These are phyloP conservation scores for Geranium incanum DNA, from an alignment of 441 rosid genomes.

Conservation along the genomic window DNA sequence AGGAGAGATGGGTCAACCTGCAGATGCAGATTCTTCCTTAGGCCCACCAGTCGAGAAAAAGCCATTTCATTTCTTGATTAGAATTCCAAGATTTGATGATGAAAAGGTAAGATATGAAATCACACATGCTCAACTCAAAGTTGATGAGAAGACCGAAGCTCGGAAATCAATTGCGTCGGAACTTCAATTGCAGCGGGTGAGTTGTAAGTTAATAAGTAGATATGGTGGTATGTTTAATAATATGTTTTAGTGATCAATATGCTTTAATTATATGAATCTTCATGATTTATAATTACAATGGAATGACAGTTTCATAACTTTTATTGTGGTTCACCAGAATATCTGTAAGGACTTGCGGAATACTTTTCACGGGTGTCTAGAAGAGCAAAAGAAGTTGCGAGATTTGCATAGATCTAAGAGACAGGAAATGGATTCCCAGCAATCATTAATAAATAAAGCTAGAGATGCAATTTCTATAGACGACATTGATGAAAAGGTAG, in stretches of 20 bases:
- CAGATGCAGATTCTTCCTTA: background rate
- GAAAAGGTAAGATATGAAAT: background rate
- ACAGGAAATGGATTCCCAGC: conserved; percentile 60
- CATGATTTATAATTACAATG: background rate
- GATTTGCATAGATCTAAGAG: conserved; percentile 51
- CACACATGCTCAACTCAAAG: background rate
- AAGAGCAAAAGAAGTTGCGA: conserved; percentile 57
- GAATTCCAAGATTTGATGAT: conserved; percentile 5
- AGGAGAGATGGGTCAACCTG: background rate
- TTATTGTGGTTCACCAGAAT: conserved; percentile 39
- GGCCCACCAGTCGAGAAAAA: conserved; percentile 5
- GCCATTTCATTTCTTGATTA: background rate
- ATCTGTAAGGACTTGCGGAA: conserved; percentile 36
- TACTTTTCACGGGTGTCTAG: conserved; percentile 35
- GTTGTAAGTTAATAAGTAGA: background rate
- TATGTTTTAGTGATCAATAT: background rate
- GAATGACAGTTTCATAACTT: conserved; percentile 2
- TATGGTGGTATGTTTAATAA: conserved; percentile 13
- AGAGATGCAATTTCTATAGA: conserved; percentile 46
- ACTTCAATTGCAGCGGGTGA: conserved; percentile 49
- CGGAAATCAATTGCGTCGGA: conserved; percentile 59
- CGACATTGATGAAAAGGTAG: conserved; percentile 41
- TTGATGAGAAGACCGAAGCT: conserved; percentile 18
- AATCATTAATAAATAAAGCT: conserved; percentile 40
- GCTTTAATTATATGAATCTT: conserved; percentile 8